A percentile compares a stretch with the other conserved stretches of the same genome.
phyloP scores from a whole-genome alignment of 2,329 filamentous ascomycete species.

The Aspergillus neoniger region DNA sequence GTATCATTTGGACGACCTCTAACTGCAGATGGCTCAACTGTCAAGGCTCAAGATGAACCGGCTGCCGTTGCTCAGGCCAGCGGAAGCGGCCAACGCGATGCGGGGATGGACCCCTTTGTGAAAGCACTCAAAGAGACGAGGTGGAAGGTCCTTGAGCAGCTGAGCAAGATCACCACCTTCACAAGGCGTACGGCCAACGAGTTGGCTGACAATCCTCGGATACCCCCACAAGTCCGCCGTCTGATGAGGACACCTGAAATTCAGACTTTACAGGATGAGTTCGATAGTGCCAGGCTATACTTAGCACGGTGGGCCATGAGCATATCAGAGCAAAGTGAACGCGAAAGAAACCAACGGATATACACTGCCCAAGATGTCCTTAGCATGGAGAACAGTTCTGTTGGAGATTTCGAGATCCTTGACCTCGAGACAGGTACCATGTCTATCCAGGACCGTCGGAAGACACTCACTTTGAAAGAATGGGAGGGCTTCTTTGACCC shows the following conservation, averaged over 20 bases:
- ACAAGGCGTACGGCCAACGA: conserved; percentile 89
- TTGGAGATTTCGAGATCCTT: conserved; percentile 93
- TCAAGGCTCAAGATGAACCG: conserved; percentile 38
- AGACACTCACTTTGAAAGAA: conserved; percentile 75
- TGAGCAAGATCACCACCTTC: conserved; percentile 96
- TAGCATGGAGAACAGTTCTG: conserved; percentile 89
- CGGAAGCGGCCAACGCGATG: conserved; percentile 55
- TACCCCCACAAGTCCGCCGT: conserved; percentile 84
- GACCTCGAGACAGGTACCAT: conserved; percentile 74
- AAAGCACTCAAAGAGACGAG: conserved; percentile 93
- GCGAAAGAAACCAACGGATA: conserved; percentile 79
- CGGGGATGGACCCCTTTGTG: conserved; percentile 85
- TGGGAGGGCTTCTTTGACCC: conserved; percentile 90
- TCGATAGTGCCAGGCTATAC: conserved; percentile 93
- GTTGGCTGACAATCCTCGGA: conserved; percentile 82
- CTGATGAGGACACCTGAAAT: conserved; percentile 90
- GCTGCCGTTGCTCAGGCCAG: conserved; percentile 37
- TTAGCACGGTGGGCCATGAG: conserved; percentile 98
- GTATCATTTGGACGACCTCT: conserved; percentile 67
- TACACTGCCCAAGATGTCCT: conserved; percentile 93
- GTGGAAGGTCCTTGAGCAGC: conserved; percentile 95
- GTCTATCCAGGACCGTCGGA: conserved; percentile 74
- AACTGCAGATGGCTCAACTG: conserved; percentile 46
- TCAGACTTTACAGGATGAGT: conserved; percentile 93
- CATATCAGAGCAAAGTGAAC: conserved; percentile 93